Evolutionary conservation across 768 basidiomycete species (phyloP).

Genomic region (Agaricus subrufescens): DNA sequence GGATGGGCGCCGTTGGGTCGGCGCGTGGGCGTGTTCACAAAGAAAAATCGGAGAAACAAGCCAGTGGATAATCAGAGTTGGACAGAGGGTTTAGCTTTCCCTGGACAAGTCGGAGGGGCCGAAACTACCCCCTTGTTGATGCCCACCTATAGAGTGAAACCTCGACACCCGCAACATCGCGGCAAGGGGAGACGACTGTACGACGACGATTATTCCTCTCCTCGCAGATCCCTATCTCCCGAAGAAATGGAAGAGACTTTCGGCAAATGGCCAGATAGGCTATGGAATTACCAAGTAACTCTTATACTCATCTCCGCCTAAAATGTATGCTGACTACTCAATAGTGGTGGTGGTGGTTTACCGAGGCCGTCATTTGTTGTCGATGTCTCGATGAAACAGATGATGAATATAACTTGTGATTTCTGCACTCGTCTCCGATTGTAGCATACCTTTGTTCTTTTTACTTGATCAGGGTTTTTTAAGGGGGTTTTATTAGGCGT

Average conservation of each 20-base stretch:
- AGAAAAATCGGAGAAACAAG: constrained; percentile 17
- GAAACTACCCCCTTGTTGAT: constrained; percentile 6
- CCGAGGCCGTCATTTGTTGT: constrained; percentile 63
- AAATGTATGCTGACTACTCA: background rate
- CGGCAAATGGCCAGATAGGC: constrained; percentile 48
- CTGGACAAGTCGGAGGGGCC: background rate
- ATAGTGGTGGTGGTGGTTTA: constrained; percentile 86
- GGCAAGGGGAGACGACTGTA: background rate
- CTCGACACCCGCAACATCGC: background rate
- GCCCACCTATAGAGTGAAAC: background rate
- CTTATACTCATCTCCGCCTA: background rate
- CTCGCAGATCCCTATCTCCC: constrained; percentile 7
- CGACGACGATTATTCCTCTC: background rate
- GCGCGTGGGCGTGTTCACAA: constrained; percentile 41
- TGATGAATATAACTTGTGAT: constrained; percentile 21
- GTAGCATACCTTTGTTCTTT: background rate
- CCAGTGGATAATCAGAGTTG: constrained; percentile 12
- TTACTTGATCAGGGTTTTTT: background rate
- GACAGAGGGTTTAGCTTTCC: background rate
- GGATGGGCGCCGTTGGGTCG: constrained; percentile 61
- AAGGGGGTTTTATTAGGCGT: background rate
- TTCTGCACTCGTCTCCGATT: background rate
- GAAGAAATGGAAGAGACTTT: constrained; percentile 13
- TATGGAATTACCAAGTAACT: constrained; percentile 68
- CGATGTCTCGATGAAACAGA: constrained; percentile 56